phyloP scores from a whole-genome alignment of 371 early-diverging fungal species.

The Actinomortierella wolfii region DNA sequence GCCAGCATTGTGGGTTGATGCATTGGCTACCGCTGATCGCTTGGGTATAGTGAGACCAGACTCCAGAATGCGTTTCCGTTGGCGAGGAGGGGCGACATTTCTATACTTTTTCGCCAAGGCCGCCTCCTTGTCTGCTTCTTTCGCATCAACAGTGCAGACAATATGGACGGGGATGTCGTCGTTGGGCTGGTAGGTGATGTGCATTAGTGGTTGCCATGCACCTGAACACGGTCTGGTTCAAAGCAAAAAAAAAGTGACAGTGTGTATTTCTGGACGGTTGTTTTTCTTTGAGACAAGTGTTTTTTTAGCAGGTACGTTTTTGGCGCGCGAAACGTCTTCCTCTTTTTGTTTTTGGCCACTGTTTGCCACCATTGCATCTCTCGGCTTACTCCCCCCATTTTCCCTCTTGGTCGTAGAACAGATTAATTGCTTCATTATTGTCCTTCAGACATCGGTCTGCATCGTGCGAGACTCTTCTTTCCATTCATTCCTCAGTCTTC shows the following conservation, averaged over 20 bases:
- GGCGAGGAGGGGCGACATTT: background rate
- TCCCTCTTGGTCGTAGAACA: too few relatives aligned
- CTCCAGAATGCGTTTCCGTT: constrained; percentile 8
- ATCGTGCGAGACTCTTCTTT: too few relatives aligned
- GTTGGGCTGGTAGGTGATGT: constrained; percentile 42
- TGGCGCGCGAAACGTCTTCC: too few relatives aligned
- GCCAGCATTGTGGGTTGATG: constrained; percentile 16
- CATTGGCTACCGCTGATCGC: constrained; percentile 2
- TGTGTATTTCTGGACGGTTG: too few relatives aligned
- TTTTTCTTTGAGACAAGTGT: too few relatives aligned
- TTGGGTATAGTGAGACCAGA: constrained; percentile 1
- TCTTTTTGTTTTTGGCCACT: too few relatives aligned
- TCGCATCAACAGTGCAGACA: constrained; percentile 43
- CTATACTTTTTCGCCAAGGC: constrained; percentile 40
- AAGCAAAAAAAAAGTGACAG: background rate
- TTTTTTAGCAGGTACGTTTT: too few relatives aligned
- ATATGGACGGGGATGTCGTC: constrained; percentile 60
- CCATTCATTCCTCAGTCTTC: too few relatives aligned
- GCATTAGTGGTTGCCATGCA: constrained; percentile 15
- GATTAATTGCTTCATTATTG: too few relatives aligned
- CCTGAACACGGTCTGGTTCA: constrained; percentile 4
- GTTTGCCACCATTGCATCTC: too few relatives aligned
- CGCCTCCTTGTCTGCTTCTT: constrained; percentile 47
- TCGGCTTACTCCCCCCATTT: too few relatives aligned
- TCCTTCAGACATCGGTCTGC: too few relatives aligned